Conservation (phyloP, 345 rosid genomes). For the Populus deltoides region DNA sequence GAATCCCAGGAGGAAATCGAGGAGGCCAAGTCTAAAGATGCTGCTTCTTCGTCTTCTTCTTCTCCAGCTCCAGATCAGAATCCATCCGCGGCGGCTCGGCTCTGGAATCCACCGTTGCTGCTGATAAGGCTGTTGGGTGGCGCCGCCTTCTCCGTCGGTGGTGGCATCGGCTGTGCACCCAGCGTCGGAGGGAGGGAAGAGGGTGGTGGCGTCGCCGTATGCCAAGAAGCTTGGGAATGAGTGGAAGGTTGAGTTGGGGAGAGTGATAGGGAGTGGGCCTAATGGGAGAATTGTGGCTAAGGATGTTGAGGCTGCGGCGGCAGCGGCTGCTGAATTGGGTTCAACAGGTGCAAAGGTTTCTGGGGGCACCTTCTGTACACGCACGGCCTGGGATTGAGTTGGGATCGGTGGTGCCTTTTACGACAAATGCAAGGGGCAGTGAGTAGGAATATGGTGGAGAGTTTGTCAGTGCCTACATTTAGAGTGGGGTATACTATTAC, state of each 20-base stretch:
- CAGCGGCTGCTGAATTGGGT: constrained; percentile 18
- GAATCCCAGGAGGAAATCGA: constrained; percentile 73
- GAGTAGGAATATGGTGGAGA: constrained; percentile 82
- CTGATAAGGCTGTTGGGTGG: constrained; percentile 3
- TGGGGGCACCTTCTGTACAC: constrained; percentile 11
- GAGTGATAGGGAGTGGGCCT: constrained; percentile 75
- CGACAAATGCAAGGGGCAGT: constrained; percentile 90
- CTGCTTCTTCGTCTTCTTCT: constrained; percentile 27
- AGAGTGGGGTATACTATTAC: constrained; percentile 83
- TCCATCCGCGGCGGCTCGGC: constrained; percentile 10
- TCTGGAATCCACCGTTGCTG: background rate
- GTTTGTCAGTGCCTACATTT: constrained; percentile 78
- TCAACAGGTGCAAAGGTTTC: constrained; percentile 13
- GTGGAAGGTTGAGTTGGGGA: constrained; percentile 67
- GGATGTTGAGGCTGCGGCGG: constrained; percentile 74
- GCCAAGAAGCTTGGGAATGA: constrained; percentile 89
- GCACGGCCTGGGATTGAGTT: constrained; percentile 11
- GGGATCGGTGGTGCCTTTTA: constrained; percentile 63
- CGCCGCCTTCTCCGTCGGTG: constrained; percentile 2
- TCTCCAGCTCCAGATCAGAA: constrained; percentile 1
- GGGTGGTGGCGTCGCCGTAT: constrained; percentile 83
- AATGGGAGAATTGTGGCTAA: constrained; percentile 93
- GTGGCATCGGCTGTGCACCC: constrained; percentile 55
- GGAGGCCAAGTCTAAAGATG: constrained; percentile 65
- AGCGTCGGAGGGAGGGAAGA: constrained; percentile 84